Conservation (phyloP, 768 basidiomycete species). For the Boletus rufocinnamomeus region DNA sequence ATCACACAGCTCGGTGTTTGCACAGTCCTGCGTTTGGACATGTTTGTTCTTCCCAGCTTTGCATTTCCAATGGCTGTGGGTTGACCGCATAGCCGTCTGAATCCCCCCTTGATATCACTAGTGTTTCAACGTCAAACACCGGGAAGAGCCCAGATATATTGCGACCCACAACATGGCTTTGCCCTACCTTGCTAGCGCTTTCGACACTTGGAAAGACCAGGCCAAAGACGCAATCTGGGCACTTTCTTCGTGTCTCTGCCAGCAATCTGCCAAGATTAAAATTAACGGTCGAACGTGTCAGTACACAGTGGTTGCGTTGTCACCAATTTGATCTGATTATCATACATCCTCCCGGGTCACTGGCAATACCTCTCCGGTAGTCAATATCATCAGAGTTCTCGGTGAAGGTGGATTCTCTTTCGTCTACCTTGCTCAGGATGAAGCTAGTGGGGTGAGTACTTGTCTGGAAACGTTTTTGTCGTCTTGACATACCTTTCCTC, state of each 20-base stretch:
- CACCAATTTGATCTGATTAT: slow-evolving; percentile 5
- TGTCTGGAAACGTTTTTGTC: background rate
- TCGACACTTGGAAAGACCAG: slow-evolving; percentile 68
- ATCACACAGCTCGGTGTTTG: background rate
- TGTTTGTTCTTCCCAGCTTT: slow-evolving; percentile 7
- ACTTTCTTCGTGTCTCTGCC: slow-evolving; percentile 77
- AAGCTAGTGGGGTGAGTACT: slow-evolving; percentile 71
- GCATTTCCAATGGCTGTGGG: too few relatives aligned
- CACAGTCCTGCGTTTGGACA: slow-evolving; percentile 8
- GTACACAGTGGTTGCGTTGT: slow-evolving; percentile 33
- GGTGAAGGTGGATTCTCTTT: slow-evolving; percentile 97
- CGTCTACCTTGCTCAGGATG: slow-evolving; percentile 86
- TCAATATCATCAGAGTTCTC: slow-evolving; percentile 88
- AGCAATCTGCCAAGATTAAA: slow-evolving; percentile 84
- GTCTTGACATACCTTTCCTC: slow-evolving; percentile 9
- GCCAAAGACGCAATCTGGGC: slow-evolving; percentile 83
- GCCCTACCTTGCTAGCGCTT: slow-evolving; percentile 38
- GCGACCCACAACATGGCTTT: slow-evolving; percentile 30
- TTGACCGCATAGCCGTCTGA: too few relatives aligned
- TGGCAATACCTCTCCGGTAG: slow-evolving; percentile 38
- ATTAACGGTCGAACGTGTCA: slow-evolving; percentile 94
- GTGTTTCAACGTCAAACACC: background rate
- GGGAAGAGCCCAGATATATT: background rate
- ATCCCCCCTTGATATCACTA: too few relatives aligned
- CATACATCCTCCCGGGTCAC: background rate